Base-by-base conservation (phyloP, 768 basidiomycete species). In the Calocera cornea region DNA sequence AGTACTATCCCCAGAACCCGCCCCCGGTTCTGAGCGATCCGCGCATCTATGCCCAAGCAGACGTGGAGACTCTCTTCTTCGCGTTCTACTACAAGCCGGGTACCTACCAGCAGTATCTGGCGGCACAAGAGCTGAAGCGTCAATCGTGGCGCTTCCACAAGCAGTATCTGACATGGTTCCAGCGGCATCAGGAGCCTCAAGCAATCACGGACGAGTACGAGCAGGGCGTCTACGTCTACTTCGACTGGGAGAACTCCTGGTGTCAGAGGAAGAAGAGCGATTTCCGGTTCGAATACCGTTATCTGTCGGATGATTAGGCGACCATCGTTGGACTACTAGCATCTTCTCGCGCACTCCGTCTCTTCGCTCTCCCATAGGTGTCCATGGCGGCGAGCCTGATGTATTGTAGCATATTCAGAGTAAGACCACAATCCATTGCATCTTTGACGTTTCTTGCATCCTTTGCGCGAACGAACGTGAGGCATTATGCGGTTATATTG, bases 141-240 rank as follows among this genome's bases (percentile, higher is more conserved):
- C 95, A 97, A 75, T 94, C 92, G 41, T 99, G 97, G 97, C 87
- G 97, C 64, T 99, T 98, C 82, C 97, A 99, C 77, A 91, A 97
- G 69, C 97, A 98, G 78, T 99, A 97, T 76, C 80, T 99, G 69
- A 99, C 97, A 34, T 99, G 97, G 95, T 99, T 99, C 85, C 97
- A 98, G 77, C 86, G 97, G 40, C 92, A 97, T 73, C 94, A 92
- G 27, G 95, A 98, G 74, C 97, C 97, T 10, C 92, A 95, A 74
- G 94, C 94, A 1, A 97, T 99, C 76, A 99, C 97, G 65, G 95
- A 98, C 72, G 95, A 98, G 76, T 99, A 97, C 76, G 97, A 99
- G 78, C 95, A 98, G 79, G 97, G 97, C 16, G 93, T 97, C 16
- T 99, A 99, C 77, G 90, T 97, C 36, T 99, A 99, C 82, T 97